Evolutionary conservation across 441 rosid genomes (phyloP), one percentile per base, ranked within the genome.

Genomic region (Gossypium davidsonii): DNA sequence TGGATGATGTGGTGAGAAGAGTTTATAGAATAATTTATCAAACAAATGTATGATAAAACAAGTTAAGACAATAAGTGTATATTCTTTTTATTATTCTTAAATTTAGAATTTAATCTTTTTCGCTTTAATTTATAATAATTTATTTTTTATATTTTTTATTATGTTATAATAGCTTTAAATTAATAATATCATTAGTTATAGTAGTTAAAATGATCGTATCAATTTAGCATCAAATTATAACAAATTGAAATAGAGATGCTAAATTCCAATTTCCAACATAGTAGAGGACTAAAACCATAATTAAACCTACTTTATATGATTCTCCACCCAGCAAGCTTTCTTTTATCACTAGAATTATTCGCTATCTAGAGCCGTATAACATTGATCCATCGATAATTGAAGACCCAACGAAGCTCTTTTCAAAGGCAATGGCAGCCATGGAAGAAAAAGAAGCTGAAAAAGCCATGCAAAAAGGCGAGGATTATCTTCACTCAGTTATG

Each of bases 371-470:
- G 34, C 46, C 17, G 48, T 37, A 2, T 0, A 21, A 59, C 77
- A 91, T 90, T 76, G 92, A 91, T 56, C 97, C 96, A 1, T 76
- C 87, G 53, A 58, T 82, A 8, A 89, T 90, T 48, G 94, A 94
- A 59, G 92, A 87, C 81, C 89, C 90, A 44, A 83, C 87, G 89
- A 88, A 85, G 61, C 88, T 94, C 18, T 94, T 94, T 3, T 90
- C 87, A 89, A 90, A 75, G 18, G 82, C 91, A n/a, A 91, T 97
- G 97, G 94, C 94, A 2, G 90, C 89, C 0, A 65, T 84, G 74
- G 96, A 84, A 51, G 82, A 70, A 11, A 28, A 78, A 70, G 78
- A 82, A 1, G 88, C 97, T 1, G 87, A 90, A 74, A 46, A 4
- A 0, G 80, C 82, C 17, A 14, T 85, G 76, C 73, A 70, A 6